Evolutionary conservation across 2,329 filamentous ascomycete species (phyloP).

Genomic region (Calonectria hongkongensis): DNA sequence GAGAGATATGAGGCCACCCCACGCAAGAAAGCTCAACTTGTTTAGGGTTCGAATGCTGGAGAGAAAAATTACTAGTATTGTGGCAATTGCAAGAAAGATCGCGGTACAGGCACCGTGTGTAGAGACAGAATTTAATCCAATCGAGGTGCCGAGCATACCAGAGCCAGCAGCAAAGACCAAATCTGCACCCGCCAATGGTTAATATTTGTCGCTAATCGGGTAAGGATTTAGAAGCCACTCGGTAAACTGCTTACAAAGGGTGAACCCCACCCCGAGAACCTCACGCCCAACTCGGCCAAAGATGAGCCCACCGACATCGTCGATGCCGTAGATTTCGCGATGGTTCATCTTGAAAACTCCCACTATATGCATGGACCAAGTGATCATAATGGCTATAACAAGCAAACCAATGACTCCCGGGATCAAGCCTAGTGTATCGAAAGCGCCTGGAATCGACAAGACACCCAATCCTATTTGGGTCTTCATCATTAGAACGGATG

Average conservation of each 20-base stretch:
- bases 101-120: not conserved
- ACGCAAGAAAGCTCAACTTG: not conserved
- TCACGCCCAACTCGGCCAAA: constrained; percentile 66
- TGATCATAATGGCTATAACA: not conserved
- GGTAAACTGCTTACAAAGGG: constrained; percentile 46
- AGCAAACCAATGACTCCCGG: not conserved
- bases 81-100: not conserved
- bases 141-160: not conserved
- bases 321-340: constrained; percentile 70
- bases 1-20: not conserved
- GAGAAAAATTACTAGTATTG: not conserved
- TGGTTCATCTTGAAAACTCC: constrained; percentile 70
- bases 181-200: not conserved
- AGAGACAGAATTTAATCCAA: not conserved
- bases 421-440: not conserved
- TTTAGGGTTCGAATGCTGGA: not conserved
- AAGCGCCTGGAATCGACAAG: not conserved
- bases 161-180: not conserved
- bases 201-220: not conserved
- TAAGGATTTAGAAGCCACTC: not conserved
- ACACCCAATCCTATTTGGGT: not conserved
- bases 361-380: constrained; percentile 67
- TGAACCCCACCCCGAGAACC: constrained; percentile 60
- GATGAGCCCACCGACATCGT: constrained; percentile 68
- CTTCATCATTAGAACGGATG: constrained; percentile 12